Base-by-base conservation (phyloP, 2,329 filamentous ascomycete species). In the Calcarisporium arbuscula region DNA sequence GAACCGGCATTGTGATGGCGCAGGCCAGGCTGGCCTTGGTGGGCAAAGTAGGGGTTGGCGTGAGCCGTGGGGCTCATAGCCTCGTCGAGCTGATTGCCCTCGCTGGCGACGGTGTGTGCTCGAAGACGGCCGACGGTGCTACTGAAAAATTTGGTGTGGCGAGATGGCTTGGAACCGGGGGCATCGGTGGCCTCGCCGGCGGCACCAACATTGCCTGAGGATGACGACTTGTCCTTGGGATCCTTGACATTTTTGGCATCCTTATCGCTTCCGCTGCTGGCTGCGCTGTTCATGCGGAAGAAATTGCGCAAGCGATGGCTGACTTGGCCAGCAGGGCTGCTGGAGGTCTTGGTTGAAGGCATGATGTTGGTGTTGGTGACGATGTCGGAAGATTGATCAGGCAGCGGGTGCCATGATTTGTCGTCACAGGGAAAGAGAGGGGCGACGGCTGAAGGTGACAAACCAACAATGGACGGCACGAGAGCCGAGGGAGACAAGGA, bases 11-110 rank as follows among this genome's bases (percentile, higher is more conserved):
- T 94, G 66, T 94, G 88, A 65, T 98, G 92, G 55, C 90, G 82
- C 50, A 96, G 70, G 45, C 86, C 85, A 5, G 92, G 92, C 50
- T 88, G 88, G 38, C 92, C 92, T 64, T 98, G 92, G 58, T 96
- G 92, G 47, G 81, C 85, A 61, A 96, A 98, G 64, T 98, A 98
- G 14, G 92, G 92, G 58, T 98, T 98, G 45, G 88, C 90, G 54
- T 90, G 80, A 33, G 89, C 90, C 5, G 88, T 96, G 18, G 92
- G 92, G 54, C 89, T 95, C 52, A 94, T 72, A 42, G 77, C 71
- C 60, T 95, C 89, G 48, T 95, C 90, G 45, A 95, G 73, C 39
- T 82, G 77, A 56, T 95, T 88, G 49, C 89, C 89, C 63, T 95
- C 90, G 62, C 88, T 95, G 47, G 86, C 86, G 37, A 94, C 85